These are phyloP conservation scores for Porphyra umbilicalis DNA, from an alignment of 31 red algal genomes.

Conservation along the genomic window DNA sequence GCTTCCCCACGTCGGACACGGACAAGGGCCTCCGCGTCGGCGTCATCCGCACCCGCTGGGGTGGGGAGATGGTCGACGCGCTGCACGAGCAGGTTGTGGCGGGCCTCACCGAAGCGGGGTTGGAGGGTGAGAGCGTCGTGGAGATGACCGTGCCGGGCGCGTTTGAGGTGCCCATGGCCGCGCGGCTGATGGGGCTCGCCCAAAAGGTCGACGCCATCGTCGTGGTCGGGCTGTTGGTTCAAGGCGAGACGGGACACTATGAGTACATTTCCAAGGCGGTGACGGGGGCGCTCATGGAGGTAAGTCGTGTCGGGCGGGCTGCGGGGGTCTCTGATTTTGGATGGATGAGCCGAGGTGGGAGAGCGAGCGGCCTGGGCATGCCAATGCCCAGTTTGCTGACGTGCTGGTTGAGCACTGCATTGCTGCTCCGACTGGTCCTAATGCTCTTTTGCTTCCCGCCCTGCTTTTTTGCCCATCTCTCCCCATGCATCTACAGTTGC, in stretches of 20 bases:
- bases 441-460: too few relatives aligned
- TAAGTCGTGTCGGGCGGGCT: too few relatives aligned
- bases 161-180: slow-evolving; percentile 83
- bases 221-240: slow-evolving; percentile 59
- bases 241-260: slow-evolving; percentile 91
- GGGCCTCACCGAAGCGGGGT: slow-evolving; percentile 21
- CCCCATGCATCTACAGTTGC: too few relatives aligned
- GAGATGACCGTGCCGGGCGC: slow-evolving; percentile 81
- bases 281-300: slow-evolving; percentile 45
- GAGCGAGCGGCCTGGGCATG: too few relatives aligned
- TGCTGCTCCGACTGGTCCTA: too few relatives aligned
- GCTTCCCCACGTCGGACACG: slow-evolving; percentile 7
- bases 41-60: slow-evolving; percentile 68
- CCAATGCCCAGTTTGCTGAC: not conserved
- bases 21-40: slow-evolving; percentile 49
- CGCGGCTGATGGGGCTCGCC: slow-evolving; percentile 53
- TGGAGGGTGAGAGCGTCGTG: slow-evolving; percentile 35
- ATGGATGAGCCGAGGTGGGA: too few relatives aligned
- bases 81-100: slow-evolving; percentile 15
- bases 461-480: too few relatives aligned
- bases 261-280: slow-evolving; percentile 77
- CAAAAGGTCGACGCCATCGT: slow-evolving; percentile 75
- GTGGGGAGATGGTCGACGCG: slow-evolving; percentile 23
- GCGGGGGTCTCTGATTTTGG: too few relatives aligned
- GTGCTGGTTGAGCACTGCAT: too few relatives aligned